phyloP scores from a whole-genome alignment of 108 stramenopile species.

The Epithemia pelagica region DNA sequence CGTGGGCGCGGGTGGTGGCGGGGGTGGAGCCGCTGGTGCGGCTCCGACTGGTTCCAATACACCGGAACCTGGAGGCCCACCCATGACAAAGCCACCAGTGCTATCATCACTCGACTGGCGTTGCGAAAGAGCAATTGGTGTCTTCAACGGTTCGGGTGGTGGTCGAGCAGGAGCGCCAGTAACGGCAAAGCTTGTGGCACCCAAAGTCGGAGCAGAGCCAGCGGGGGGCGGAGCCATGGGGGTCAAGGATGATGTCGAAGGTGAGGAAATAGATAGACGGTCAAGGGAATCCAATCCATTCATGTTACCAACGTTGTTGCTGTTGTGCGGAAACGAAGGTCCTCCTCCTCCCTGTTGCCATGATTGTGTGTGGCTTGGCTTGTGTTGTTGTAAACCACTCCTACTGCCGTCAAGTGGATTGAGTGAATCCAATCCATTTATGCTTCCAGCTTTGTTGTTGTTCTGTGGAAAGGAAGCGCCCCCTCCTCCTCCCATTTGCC shows the following conservation, averaged over 20 bases:
- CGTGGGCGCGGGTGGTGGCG: slow-evolving; percentile 14
- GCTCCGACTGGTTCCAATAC: slow-evolving; percentile 7
- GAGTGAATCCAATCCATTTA: too few relatives aligned
- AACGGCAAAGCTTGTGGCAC: not conserved
- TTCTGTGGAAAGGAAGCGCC: too few relatives aligned
- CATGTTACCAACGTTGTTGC: too few relatives aligned
- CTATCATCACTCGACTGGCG: not conserved
- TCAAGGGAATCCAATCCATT: not conserved
- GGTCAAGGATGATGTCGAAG: not conserved
- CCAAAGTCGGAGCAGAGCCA: not conserved
- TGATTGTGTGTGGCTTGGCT: not conserved
- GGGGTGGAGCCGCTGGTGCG: slow-evolving; percentile 14
- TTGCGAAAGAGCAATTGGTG: not conserved
- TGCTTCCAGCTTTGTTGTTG: too few relatives aligned
- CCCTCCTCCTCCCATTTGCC: too few relatives aligned
- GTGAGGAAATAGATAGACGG: not conserved
- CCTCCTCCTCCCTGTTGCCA: not conserved
- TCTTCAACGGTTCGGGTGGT: not conserved
- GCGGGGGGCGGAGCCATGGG: not conserved
- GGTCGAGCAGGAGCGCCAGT: not conserved
- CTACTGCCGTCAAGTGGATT: not conserved
- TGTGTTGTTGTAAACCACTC: not conserved
- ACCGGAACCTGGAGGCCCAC: slow-evolving; percentile 13
- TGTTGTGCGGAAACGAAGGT: too few relatives aligned
- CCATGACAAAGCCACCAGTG: slow-evolving; percentile 19